Base-by-base conservation (phyloP, 371 early-diverging fungal species). In the Batkoa obscura region DNA sequence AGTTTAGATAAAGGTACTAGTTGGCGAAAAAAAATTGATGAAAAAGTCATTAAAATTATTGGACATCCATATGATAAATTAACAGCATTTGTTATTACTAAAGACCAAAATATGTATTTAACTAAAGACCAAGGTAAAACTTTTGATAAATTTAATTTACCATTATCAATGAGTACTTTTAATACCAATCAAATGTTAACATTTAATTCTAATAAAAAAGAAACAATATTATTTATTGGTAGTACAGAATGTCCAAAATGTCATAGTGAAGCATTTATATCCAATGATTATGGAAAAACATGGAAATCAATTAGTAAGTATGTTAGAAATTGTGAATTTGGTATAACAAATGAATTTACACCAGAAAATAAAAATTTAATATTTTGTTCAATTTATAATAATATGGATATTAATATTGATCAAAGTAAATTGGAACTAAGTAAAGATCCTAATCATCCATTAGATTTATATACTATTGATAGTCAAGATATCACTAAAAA, bases 211-310 rank as follows among this genome's bases (percentile, higher is more conserved):
- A 68, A 66, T 13, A 74, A 92, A 58, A 68, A 70, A n/a, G 80
- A 83, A 43, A 89, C 86, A 83, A 66, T 91, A 33, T 57, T 95
- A 8, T 89, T 76, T 65, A 66, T 80, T 30, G 90, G 85, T 12
- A 66, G 68, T 34, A 67, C 59, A 8, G 68, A 71, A 12, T 71
- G 68, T 13, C 62, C 63, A 2, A 59, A 62, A n/a, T 69, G 69
- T 51, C 63, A 64, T 45, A 35, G 34, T 30, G 76, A 80, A 60
- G 86, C 85, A 1, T 88, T 72, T 58, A 74, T 78, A 55, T 78
- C 86, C 1, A 69, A 63, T 30, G 78, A 91, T 57, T 60, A 72
- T 49, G 95, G 94, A 42, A 67, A 69, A 30, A 66, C 56, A 30
- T 94, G 93, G 94, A 57, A 57, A 0, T 45, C 66, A 2, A 55